These are phyloP conservation scores for Orychophragmus violaceus DNA, from an alignment of 345 rosid species.

Conservation along the genomic window DNA sequence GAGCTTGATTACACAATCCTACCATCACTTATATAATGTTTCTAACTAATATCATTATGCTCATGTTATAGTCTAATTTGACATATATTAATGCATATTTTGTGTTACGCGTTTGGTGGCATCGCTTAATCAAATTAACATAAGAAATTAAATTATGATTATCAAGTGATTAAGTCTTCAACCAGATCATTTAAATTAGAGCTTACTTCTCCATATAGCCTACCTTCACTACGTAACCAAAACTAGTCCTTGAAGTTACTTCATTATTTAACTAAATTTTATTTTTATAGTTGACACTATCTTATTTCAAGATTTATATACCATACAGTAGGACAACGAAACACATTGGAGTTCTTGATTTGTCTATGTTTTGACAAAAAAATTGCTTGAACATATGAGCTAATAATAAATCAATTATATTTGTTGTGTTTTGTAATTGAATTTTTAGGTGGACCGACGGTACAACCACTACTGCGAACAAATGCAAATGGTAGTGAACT, in stretches of 20 bases:
- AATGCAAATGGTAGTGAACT: conserved; percentile 81
- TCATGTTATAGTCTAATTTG: conserved; percentile 16
- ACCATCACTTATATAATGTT: conserved; percentile 19
- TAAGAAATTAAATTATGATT: conserved; percentile 15
- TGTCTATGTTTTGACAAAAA: background rate
- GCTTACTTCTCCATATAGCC: conserved; percentile 21
- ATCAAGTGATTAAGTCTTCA: conserved; percentile 20
- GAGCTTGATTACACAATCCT: conserved; percentile 36
- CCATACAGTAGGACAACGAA: background rate
- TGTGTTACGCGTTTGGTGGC: conserved; percentile 30
- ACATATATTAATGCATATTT: conserved; percentile 7
- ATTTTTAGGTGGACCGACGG: conserved; percentile 71
- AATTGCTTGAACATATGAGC: background rate
- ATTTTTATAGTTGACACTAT: conserved; percentile 20
- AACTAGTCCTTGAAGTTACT: conserved; percentile 28
- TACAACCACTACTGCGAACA: conserved; percentile 90
- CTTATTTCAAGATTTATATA: background rate
- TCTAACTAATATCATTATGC: conserved; percentile 23
- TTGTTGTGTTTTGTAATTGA: background rate
- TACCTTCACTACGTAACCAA: conserved; percentile 32
- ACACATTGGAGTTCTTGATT: background rate
- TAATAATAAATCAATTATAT: background rate
- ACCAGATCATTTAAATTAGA: background rate
- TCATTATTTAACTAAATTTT: background rate
- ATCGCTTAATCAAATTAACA: conserved; percentile 26